phyloP scores from a whole-genome alignment of 1,139 yeast species.

The Magnusiomyces paraingens region DNA sequence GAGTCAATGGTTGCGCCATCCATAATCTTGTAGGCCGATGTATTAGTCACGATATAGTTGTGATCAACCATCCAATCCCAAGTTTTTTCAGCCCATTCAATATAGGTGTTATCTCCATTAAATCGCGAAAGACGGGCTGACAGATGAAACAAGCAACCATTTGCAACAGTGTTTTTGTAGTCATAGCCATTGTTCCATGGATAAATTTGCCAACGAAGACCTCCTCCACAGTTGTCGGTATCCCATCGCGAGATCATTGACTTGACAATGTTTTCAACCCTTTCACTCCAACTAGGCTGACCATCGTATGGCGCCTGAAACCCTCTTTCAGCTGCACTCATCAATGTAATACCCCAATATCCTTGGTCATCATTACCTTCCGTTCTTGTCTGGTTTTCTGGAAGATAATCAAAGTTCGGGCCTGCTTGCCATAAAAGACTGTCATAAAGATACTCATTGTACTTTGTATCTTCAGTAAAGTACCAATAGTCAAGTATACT shows the following conservation, averaged over 20 bases:
- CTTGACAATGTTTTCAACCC: constrained; percentile 7
- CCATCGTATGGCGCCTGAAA: constrained; percentile 2
- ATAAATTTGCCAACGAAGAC: constrained; percentile 94
- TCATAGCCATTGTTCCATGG: constrained; percentile 91
- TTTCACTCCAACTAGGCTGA: constrained; percentile 2
- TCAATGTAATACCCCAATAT: constrained; percentile 90
- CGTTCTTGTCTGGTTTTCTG: constrained; percentile 85
- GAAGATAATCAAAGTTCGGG: constrained; percentile 67
- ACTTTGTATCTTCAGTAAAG: constrained; percentile 66
- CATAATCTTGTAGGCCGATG: constrained; percentile 41
- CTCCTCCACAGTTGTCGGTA: constrained; percentile 64
- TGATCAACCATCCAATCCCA: constrained; percentile 76
- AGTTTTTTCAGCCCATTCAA: constrained; percentile 70
- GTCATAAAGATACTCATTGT: constrained; percentile 49
- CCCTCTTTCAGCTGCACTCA: constrained; percentile 69
- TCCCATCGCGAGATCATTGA: constrained; percentile 60
- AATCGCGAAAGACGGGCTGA: constrained; percentile 84
- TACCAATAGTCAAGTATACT: constrained; percentile 71
- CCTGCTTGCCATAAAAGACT: constrained; percentile 77
- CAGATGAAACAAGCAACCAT: constrained; percentile 82
- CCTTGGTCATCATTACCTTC: constrained; percentile 99
- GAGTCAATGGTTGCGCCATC: constrained; percentile 67
- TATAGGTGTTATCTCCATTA: constrained; percentile 63
- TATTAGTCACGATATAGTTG: constrained; percentile 45
- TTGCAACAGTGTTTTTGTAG: constrained; percentile 84